These are phyloP conservation scores for Tylopilus subfusipes DNA, from an alignment of 768 basidiomycete genomes.

Conservation along the genomic window DNA sequence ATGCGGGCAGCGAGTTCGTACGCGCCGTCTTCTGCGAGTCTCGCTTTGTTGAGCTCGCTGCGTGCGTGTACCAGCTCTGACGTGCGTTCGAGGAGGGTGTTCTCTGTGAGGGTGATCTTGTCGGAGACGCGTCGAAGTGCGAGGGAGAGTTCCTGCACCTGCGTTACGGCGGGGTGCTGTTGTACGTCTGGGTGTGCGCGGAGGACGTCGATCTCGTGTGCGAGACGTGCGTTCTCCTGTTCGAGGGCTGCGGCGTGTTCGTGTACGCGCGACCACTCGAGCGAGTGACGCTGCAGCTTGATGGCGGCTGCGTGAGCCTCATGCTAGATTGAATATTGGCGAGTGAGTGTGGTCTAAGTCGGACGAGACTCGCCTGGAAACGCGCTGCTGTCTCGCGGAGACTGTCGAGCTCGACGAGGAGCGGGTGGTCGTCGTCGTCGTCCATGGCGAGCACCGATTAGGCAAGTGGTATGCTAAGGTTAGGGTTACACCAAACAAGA, in stretches of 20 bases:
- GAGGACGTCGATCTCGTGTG: slow-evolving; percentile 54
- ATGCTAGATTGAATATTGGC: slow-evolving; percentile 41
- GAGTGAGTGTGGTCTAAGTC: neutral
- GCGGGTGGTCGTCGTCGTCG: slow-evolving; percentile 37
- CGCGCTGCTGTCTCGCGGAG: slow-evolving; percentile 44
- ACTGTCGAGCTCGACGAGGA: slow-evolving; percentile 45
- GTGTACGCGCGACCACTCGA: slow-evolving; percentile 40
- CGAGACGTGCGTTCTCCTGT: slow-evolving; percentile 54
- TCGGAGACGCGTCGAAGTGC: slow-evolving; percentile 66
- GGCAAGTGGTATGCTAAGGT: slow-evolving; percentile 4
- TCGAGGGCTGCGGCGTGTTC: slow-evolving; percentile 38
- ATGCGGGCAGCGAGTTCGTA: slow-evolving; percentile 53
- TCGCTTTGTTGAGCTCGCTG: slow-evolving; percentile 43
- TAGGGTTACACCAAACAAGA: slow-evolving; percentile 19
- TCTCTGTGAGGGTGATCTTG: slow-evolving; percentile 62
- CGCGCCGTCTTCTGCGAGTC: slow-evolving; percentile 45
- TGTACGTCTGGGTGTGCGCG: slow-evolving; percentile 49
- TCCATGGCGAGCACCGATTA: neutral
- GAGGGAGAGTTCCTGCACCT: slow-evolving; percentile 57
- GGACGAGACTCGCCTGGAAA: slow-evolving; percentile 41
- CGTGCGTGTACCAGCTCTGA: slow-evolving; percentile 43
- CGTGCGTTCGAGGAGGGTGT: slow-evolving; percentile 46
- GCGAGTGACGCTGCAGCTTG: slow-evolving; percentile 60
- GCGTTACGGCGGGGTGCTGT: slow-evolving; percentile 35
- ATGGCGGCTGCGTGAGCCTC: slow-evolving; percentile 65